Percentiles rank a stretch among this genome's conserved stretches.
These are phyloP conservation scores for Cytospora schulzeri DNA, from an alignment of 2,329 filamentous ascomycete genomes.

Conservation along the genomic window DNA sequence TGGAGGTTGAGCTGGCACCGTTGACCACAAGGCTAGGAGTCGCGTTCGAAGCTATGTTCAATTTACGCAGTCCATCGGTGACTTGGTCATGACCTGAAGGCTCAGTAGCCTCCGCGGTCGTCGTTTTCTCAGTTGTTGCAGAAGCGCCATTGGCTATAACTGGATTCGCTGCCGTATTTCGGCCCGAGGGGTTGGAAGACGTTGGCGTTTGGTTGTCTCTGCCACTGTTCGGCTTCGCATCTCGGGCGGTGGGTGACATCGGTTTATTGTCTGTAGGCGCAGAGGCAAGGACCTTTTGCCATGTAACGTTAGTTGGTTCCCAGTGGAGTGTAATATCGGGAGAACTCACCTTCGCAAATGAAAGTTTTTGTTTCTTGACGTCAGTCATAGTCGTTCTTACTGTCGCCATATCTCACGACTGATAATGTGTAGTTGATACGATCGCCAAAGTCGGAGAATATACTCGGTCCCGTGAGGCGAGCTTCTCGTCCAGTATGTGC, in stretches of 20 bases:
- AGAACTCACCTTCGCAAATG: conserved; percentile 72
- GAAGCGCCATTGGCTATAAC: conserved; percentile 4
- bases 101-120: conserved; percentile 12
- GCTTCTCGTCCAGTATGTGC: conserved; percentile 22
- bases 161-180: neutral
- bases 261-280: conserved; percentile 39
- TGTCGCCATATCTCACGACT: conserved; percentile 47
- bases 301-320: conserved; percentile 12
- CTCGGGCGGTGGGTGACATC: conserved; percentile 34
- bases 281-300: conserved; percentile 30
- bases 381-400: conserved; percentile 49
- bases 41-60: conserved; percentile 36
- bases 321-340: conserved; percentile 1
- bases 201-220: conserved; percentile 1
- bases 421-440: conserved; percentile 30
- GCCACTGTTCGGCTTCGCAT: conserved; percentile 1
- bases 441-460: conserved; percentile 33
- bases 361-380: conserved; percentile 61
- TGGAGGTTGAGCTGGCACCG: conserved; percentile 46
- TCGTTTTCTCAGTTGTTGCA: neutral
- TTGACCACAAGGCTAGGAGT: conserved; percentile 51
- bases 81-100: conserved; percentile 29
- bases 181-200: conserved; percentile 8
- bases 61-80: conserved; percentile 36
- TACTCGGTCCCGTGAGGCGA: conserved; percentile 35